phyloP scores from a whole-genome alignment of 2,329 filamentous ascomycete genomes.

The Diaporthe citriasiana region DNA sequence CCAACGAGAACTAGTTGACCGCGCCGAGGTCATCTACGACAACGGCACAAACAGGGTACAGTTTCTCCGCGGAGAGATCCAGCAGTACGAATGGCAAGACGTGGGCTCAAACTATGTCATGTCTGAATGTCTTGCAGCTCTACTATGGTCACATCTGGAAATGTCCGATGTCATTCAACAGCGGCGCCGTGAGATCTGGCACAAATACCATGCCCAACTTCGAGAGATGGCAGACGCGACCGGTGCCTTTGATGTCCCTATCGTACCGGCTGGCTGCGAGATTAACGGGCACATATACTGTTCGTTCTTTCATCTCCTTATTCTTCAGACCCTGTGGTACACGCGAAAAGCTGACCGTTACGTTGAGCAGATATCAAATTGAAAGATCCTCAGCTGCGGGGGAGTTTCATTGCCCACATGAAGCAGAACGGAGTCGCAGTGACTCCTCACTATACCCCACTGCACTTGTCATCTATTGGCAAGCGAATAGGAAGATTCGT shows the following conservation, averaged over 20 bases:
- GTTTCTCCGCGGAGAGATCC: background rate
- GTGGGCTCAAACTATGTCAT: background rate
- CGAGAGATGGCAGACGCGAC: background rate
- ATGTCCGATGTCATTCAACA: background rate
- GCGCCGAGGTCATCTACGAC: background rate
- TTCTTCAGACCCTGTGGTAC: background rate
- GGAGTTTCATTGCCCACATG: background rate
- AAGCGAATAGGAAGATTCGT: background rate
- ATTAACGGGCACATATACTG: background rate
- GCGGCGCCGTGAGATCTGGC: background rate
- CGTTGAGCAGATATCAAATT: background rate
- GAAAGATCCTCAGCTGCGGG: background rate
- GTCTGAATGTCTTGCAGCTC: background rate
- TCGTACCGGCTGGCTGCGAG: background rate
- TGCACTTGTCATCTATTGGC: background rate
- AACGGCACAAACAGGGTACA: background rate
- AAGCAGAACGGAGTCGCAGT: background rate
- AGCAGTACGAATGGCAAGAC: background rate
- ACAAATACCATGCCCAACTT: background rate
- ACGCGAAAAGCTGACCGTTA: background rate
- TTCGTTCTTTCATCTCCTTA: background rate
- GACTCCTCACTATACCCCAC: background rate
- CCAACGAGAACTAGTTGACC: background rate
- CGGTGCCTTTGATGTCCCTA: background rate
- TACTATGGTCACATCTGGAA: background rate